phyloP scores from a whole-genome alignment of 768 basidiomycete genomes.

The Boletellus sp. region DNA sequence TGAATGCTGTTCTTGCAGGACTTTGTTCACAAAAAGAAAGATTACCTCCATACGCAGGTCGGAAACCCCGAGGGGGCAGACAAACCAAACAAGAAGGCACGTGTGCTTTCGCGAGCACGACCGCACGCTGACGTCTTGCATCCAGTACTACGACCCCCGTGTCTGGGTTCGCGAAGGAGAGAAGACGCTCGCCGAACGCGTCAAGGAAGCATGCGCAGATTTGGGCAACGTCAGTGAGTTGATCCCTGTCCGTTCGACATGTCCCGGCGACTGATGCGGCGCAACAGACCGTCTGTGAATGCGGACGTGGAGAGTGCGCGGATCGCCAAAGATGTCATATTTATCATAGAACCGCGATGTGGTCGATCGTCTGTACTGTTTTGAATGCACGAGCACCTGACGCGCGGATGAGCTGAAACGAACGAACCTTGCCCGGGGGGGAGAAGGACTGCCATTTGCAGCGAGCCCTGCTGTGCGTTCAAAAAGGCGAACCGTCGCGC shows the following conservation, averaged over 20 bases:
- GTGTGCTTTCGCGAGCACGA: background rate
- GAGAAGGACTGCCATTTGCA: too few relatives aligned
- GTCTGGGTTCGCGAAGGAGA: constrained; percentile 99
- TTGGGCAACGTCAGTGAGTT: constrained; percentile 65
- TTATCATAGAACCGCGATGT: constrained; percentile 19
- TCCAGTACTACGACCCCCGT: constrained; percentile 88
- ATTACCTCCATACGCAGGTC: constrained; percentile 85
- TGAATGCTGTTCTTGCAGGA: constrained; percentile 48
- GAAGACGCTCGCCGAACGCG: constrained; percentile 82
- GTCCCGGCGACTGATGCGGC: background rate
- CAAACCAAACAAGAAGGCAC: constrained; percentile 99
- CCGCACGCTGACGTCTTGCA: background rate
- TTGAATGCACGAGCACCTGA: background rate
- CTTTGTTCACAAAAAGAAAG: constrained; percentile 82
- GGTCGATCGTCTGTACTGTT: background rate
- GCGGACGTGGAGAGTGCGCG: background rate
- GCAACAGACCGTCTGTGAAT: constrained; percentile 23
- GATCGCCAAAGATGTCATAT: constrained; percentile 9
- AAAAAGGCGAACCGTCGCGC: too few relatives aligned
- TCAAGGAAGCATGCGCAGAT: constrained; percentile 92
- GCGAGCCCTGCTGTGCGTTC: too few relatives aligned
- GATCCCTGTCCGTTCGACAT: background rate
- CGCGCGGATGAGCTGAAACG: too few relatives aligned
- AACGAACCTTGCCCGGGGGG: too few relatives aligned
- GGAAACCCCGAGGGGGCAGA: constrained; percentile 96